Evolutionary conservation across 2,329 filamentous ascomycete species (phyloP), one percentile per base, ranked within the genome.

Genomic region (Neoarthrinium moseri): DNA sequence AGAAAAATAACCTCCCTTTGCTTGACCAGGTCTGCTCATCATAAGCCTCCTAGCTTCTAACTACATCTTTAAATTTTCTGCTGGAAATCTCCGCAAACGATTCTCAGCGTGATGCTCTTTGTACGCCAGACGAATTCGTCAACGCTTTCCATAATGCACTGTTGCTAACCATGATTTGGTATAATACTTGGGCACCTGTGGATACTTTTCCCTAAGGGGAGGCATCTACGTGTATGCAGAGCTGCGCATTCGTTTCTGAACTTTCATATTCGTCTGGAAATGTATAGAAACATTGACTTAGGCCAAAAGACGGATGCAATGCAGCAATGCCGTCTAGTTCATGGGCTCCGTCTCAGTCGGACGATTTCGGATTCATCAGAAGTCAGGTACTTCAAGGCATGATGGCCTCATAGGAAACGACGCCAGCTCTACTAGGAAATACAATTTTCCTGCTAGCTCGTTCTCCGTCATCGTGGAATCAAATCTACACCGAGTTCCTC

Each of bases 371-470:
- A 1, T 30, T 38, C 4, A 35, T 43, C 11, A 13, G 47, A 21
- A 49, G 34, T 38, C 43, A 49, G 23, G 13, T 49, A 6, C 24
- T 49, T 2, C 47, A 49, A 30, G 47, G 33, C n/a, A 49, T 49
- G 47, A 49, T 49, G 43, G 47, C 47, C 27, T 32, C 47, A 4
- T 39, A 46, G 18, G 47, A 49, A 7, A 49, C 47, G 10, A 49
- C 43, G 2, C 43, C 47, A 5, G 40, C 38, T 23, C 29, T 49
- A 5, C 4, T 49, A 1, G 29, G 38, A 2, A 37, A 37, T 22
- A 21, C 20, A 13, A n/a, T 37, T 5, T 24, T 37, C 34, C 11
- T 37, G 18, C 34, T 37, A 22, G 34, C 34, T 10, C 34, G 34
- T 12, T 21, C 21, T 13, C 34, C 34, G 5, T 12, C 3, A 24